Evolutionary conservation across 2,329 filamentous ascomycete species (phyloP).

Genomic region (Neonectria neomacrospora): DNA sequence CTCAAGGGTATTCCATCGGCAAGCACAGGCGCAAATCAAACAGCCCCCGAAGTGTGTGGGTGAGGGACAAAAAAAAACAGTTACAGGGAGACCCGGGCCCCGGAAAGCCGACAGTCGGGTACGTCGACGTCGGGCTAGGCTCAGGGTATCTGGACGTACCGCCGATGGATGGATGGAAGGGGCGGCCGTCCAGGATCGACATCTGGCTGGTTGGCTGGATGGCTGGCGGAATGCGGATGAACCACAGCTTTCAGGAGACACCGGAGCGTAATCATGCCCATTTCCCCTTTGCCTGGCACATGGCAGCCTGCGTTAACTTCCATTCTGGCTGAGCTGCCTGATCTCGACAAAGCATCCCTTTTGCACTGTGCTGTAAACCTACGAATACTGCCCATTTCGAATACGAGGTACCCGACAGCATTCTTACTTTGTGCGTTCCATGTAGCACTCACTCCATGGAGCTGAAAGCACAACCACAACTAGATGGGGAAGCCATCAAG

Average conservation of each 20-base stretch:
- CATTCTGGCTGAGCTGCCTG: neutral
- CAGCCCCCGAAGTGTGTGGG: slow-evolving; percentile 7
- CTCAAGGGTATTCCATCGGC: slow-evolving; percentile 31
- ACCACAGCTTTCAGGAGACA: neutral
- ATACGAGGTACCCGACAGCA: neutral
- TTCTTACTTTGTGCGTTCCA: neutral
- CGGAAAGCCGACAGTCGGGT: slow-evolving; percentile 19
- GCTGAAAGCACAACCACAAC: neutral
- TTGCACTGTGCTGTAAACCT: neutral
- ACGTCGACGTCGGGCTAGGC: slow-evolving; percentile 14
- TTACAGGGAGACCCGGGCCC: slow-evolving; percentile 3
- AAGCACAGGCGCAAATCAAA: slow-evolving; percentile 25
- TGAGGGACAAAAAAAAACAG: slow-evolving; percentile 21
- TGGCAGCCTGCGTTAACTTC: neutral
- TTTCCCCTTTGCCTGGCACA: neutral
- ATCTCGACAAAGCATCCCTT: neutral
- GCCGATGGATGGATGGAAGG: neutral
- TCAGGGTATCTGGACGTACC: slow-evolving; percentile 5
- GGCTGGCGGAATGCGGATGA: slow-evolving; percentile 11
- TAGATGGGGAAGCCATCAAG: neutral
- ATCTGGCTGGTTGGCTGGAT: neutral
- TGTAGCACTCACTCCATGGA: too few relatives aligned
- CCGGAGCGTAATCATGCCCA: neutral
- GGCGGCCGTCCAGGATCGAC: neutral
- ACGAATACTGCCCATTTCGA: neutral